Conservation (phyloP, 2,329 filamentous ascomycete genomes). For the Hypocrella siamensis region DNA sequence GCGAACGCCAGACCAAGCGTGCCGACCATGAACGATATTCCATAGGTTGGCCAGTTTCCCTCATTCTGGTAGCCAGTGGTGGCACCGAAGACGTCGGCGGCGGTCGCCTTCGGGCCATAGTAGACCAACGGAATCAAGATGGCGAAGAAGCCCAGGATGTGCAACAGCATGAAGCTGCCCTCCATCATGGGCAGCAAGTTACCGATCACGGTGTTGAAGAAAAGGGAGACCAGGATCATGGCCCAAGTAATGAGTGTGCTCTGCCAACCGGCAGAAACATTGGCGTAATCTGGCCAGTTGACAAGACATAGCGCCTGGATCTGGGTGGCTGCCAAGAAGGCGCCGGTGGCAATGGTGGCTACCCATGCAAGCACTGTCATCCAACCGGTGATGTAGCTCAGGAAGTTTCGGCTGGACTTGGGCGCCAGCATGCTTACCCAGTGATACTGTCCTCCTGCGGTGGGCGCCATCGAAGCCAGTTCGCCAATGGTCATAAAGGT, state of each 20-base stretch:
- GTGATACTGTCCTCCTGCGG: slow-evolving; percentile 43
- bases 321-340: slow-evolving; percentile 28
- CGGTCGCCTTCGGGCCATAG: slow-evolving; percentile 14
- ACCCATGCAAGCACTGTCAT: slow-evolving; percentile 33
- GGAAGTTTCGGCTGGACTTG: slow-evolving; percentile 28
- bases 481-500: slow-evolving; percentile 24
- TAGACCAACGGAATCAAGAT: slow-evolving; percentile 15
- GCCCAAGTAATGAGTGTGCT: slow-evolving; percentile 32
- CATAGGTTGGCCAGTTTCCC: slow-evolving; percentile 25
- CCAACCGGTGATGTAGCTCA: slow-evolving; percentile 37
- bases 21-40: slow-evolving; percentile 28
- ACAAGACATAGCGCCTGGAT: slow-evolving; percentile 28
- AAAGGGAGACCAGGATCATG: slow-evolving; percentile 26
- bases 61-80: slow-evolving; percentile 28
- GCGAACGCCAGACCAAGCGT: slow-evolving; percentile 24
- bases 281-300: slow-evolving; percentile 3
- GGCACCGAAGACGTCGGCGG: slow-evolving; percentile 23
- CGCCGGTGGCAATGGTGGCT: slow-evolving; percentile 15
- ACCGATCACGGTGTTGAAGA: slow-evolving; percentile 33
- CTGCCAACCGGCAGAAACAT: slow-evolving; percentile 23
- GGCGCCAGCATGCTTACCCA: slow-evolving; percentile 40
- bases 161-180: slow-evolving; percentile 30
- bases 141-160: slow-evolving; percentile 22
- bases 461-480: slow-evolving; percentile 28
- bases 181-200: slow-evolving; percentile 32